A percentile compares a stretch with the other conserved stretches of the same genome.
These are phyloP conservation scores for Coemansia sp. DNA, from an alignment of 371 early-diverging fungal genomes.

Conservation along the genomic window DNA sequence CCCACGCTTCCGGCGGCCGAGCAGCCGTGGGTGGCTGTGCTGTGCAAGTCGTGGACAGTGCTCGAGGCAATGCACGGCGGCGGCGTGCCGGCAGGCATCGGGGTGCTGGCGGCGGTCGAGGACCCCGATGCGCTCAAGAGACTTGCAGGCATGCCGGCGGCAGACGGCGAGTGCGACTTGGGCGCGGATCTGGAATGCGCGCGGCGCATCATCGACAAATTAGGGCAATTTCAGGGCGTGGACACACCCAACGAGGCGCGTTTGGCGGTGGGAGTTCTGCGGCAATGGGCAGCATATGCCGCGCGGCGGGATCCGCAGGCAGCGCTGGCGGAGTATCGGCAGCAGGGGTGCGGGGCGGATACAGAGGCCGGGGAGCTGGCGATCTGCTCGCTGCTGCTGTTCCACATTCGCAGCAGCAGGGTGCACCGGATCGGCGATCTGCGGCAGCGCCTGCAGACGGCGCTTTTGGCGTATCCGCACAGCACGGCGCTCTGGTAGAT, in stretches of 20 bases:
- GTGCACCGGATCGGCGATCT: conserved; percentile 19
- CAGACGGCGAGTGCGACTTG: not conserved
- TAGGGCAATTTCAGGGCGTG: not conserved
- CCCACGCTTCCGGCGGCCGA: not conserved
- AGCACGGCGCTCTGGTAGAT: conserved; percentile 34
- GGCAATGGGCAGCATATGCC: conserved; percentile 32
- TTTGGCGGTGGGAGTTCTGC: conserved; percentile 9
- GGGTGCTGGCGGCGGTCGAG: conserved; percentile 8
- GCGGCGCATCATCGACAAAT: not conserved
- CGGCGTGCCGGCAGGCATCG: conserved; percentile 7
- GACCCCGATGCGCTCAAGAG: not conserved
- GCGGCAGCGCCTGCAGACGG: conserved; percentile 13
- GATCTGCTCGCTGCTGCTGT: conserved; percentile 26
- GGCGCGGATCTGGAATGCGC: conserved; percentile 10
- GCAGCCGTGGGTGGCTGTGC: conserved; percentile 17
- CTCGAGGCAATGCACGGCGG: conserved; percentile 23
- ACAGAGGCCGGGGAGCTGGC: not conserved
- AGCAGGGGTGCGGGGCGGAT: not conserved
- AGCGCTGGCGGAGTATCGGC: not conserved
- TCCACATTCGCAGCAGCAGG: conserved; percentile 10
- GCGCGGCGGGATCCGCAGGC: not conserved
- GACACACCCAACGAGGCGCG: conserved; percentile 1
- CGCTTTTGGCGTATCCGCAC: conserved; percentile 16
- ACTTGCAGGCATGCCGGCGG: not conserved
- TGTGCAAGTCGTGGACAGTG: conserved; percentile 36